These are phyloP conservation scores for Primulina huaijiensis DNA, from an alignment of 257 asterid species.

Conservation along the genomic window DNA sequence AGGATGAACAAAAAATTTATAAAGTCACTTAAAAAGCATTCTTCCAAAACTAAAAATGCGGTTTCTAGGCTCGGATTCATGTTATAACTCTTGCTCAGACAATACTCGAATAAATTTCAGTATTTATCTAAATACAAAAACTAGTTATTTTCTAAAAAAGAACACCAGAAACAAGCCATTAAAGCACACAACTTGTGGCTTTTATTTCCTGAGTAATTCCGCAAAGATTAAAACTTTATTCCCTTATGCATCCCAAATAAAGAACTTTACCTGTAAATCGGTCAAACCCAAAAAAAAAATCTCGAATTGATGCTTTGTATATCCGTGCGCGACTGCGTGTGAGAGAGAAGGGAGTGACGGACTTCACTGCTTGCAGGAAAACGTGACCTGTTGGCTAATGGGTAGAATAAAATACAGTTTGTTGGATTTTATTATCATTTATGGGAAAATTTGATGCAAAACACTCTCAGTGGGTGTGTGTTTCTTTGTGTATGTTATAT, in stretches of 20 bases:
- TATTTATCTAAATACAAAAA: background rate
- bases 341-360: slow-evolving; percentile 21
- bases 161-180: too few species aligned
- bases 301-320: background rate
- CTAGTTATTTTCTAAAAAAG: too few species aligned
- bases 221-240: slow-evolving; percentile 18
- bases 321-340: slow-evolving; percentile 20
- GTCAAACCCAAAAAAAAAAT: slow-evolving; percentile 24
- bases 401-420: slow-evolving; percentile 3
- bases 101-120: too few species aligned
- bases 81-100: background rate
- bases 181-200: background rate
- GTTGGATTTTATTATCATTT: slow-evolving; percentile 29
- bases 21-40: background rate
- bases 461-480: slow-evolving; percentile 23
- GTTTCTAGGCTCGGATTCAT: background rate
- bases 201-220: background rate
- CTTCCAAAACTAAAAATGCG: background rate
- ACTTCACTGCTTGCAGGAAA: slow-evolving; percentile 16
- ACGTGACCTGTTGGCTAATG: background rate
- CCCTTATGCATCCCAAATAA: background rate
- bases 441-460: slow-evolving; percentile 19
- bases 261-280: slow-evolving; percentile 33
- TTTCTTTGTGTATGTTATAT: slow-evolving; percentile 3
- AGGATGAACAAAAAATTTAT: background rate